Evolutionary conservation across 805 yeast genomes (phyloP), one percentile per base, ranked within the genome.

Genomic region (Candida vartiovaarae): DNA sequence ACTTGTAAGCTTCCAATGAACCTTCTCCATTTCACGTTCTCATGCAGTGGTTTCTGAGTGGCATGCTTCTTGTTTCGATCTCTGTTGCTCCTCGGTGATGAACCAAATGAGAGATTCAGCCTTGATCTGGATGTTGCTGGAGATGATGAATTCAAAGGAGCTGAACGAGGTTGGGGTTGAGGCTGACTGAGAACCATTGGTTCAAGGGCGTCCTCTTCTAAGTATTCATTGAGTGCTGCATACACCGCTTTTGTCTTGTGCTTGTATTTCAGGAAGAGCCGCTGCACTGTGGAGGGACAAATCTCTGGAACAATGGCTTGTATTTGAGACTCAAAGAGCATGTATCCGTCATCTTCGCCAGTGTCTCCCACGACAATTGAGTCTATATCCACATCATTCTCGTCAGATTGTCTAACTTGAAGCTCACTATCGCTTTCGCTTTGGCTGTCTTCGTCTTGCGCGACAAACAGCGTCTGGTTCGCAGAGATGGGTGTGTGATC

Each of bases 1-100:
- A 78, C 74, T 45, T 74, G 74, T 8, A 82, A 45, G 0, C 82
- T 66, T 0, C 91, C 91, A 29, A 84, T 68, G 51, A 70, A 82
- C 36, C 72, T 62, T 44, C 65, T 59, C 72, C 72, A 68, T n/a
- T 41, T 24, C 8, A 25, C 11, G 11, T 11, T 15, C 9, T 25
- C 5, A 4, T 30, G 24, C 20, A 32, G 9, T 11, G 34, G 41
- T n/a, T 32, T 31, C 23, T 38, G 29, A 5, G n/a, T 32, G 8
- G 24, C 15, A 8, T 8, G n/a, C 24, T 11, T 30, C 10, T 10
- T 31, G 11, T 9, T 27, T 24, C 26, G 24, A 7, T 8, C 8
- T 24, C 30, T 34, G 29, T 28, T 35, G 35, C 32, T 36, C 40
- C 9, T 27, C 6, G 7, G 40, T 4, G 41, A 33, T 3, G 45